Percentiles rank a stretch among this genome's conserved stretches.
phyloP scores from a whole-genome alignment of 352 stramenopile species.

The Pythium plurisporium region DNA sequence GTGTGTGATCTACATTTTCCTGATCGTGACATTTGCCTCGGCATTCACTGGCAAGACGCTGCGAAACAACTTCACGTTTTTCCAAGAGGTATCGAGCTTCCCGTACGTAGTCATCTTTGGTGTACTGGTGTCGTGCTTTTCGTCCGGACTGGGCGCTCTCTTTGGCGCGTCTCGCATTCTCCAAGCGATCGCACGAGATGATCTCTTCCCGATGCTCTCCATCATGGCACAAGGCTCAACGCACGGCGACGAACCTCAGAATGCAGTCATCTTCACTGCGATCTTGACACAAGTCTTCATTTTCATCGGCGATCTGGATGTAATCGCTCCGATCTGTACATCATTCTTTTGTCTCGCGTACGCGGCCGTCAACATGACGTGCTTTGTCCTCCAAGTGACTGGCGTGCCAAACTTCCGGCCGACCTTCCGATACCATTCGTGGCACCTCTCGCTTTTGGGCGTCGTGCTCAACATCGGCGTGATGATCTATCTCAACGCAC shows the following conservation, averaged over 20 bases:
- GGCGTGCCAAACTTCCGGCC: constrained; percentile 79
- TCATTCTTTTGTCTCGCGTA: constrained; percentile 83
- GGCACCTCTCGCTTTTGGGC: constrained; percentile 56
- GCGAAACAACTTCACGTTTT: constrained; percentile 70
- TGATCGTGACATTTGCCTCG: constrained; percentile 65
- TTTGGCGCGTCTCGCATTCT: constrained; percentile 73
- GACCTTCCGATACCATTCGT: constrained; percentile 65
- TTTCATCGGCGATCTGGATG: constrained; percentile 67
- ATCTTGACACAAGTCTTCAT: constrained; percentile 61
- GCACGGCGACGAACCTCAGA: constrained; percentile 62
- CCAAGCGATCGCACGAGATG: constrained; percentile 70
- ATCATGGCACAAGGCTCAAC: constrained; percentile 45
- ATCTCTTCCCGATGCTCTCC: constrained; percentile 49
- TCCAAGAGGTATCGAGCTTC: constrained; percentile 58
- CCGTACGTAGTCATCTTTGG: constrained; percentile 56
- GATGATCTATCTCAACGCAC: constrained; percentile 74
- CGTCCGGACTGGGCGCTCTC: constrained; percentile 53
- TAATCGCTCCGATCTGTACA: constrained; percentile 76
- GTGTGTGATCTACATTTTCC: constrained; percentile 57
- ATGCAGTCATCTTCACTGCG: constrained; percentile 64
- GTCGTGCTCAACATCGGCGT: constrained; percentile 55
- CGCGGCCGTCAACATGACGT: constrained; percentile 66
- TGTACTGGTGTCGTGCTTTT: constrained; percentile 68
- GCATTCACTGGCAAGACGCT: constrained; percentile 55
- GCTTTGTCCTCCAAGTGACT: constrained; percentile 67